A percentile compares a stretch with the other conserved stretches of the same genome.
Evolutionary conservation across 1,284 basidiomycete species (phyloP).

Genomic region (Cryptococcus sp.): DNA sequence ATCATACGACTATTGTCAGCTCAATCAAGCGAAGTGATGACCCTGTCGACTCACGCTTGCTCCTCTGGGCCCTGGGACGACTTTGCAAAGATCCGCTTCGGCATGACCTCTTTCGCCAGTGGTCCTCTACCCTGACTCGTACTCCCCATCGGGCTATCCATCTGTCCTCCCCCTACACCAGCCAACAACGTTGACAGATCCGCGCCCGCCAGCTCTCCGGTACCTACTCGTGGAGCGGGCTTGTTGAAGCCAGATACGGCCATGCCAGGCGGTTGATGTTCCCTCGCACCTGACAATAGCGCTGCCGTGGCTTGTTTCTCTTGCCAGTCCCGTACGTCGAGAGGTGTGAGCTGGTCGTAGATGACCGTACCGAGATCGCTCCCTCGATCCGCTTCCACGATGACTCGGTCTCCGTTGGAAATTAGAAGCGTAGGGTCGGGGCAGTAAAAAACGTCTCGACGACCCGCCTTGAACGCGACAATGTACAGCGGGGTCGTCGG

Average conservation of each 20-base stretch:
- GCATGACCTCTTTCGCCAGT: constrained; percentile 75
- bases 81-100: constrained; percentile 94
- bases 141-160: constrained; percentile 27
- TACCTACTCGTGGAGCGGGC: constrained; percentile 11
- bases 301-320: constrained; percentile 56
- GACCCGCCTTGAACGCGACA: constrained; percentile 93
- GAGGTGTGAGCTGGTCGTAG: constrained; percentile 81
- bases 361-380: constrained; percentile 87
- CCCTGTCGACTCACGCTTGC: constrained; percentile 61
- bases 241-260: constrained; percentile 30
- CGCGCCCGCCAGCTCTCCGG: constrained; percentile 42
- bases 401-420: constrained; percentile 79
- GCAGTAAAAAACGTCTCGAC: constrained; percentile 89
- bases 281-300: constrained; percentile 39
- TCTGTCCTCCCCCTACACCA: constrained; percentile 39
- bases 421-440: constrained; percentile 56
- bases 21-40: background rate
- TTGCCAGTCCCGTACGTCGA: constrained; percentile 86
- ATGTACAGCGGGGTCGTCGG: constrained; percentile 85
- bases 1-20: constrained; percentile 56
- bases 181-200: constrained; percentile 35
- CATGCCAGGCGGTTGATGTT: constrained; percentile 47
- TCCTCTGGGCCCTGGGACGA: constrained; percentile 66
- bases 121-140: constrained; percentile 32
- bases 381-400: constrained; percentile 90